These are phyloP conservation scores for Leccinum angustisporum DNA, from an alignment of 1,284 basidiomycete species.

Conservation along the genomic window DNA sequence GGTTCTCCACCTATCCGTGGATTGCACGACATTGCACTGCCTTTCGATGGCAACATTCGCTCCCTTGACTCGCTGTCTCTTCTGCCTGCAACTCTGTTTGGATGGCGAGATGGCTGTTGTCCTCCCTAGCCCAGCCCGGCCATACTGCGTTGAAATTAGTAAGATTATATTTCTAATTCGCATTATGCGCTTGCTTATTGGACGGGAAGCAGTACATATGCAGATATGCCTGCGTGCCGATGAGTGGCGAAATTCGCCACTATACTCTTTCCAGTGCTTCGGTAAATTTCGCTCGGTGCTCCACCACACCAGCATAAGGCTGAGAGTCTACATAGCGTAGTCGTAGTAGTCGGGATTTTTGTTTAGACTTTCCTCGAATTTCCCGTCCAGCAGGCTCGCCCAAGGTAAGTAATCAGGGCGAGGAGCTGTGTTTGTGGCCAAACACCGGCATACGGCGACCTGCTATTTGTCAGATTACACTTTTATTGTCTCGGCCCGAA, in stretches of 20 bases:
- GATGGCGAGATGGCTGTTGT: background rate
- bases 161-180: background rate
- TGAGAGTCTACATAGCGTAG: conserved; percentile 5
- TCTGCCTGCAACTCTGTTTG: background rate
- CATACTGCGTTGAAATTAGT: conserved; percentile 6
- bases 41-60: conserved; percentile 13
- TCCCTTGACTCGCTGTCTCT: background rate
- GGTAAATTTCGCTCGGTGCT: background rate
- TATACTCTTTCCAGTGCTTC: background rate
- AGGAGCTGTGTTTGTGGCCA: conserved; percentile 30
- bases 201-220: background rate
- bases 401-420: conserved; percentile 29
- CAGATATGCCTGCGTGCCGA: conserved; percentile 1
- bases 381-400: background rate
- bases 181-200: conserved; percentile 2
- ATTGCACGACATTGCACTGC: conserved; percentile 27
- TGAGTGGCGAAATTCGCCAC: conserved; percentile 4
- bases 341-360: conserved; percentile 14
- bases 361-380: conserved; percentile 14
- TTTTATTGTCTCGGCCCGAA: conserved; percentile 40
- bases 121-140: background rate
- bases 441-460: conserved; percentile 34
- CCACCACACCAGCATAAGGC: background rate
- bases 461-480: conserved; percentile 31
- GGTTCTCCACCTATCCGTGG: conserved; percentile 4